Evolutionary conservation across 2,329 filamentous ascomycete genomes (phyloP), one percentile per base, ranked within the genome.

Genomic region (Coniochaeta prunicola): DNA sequence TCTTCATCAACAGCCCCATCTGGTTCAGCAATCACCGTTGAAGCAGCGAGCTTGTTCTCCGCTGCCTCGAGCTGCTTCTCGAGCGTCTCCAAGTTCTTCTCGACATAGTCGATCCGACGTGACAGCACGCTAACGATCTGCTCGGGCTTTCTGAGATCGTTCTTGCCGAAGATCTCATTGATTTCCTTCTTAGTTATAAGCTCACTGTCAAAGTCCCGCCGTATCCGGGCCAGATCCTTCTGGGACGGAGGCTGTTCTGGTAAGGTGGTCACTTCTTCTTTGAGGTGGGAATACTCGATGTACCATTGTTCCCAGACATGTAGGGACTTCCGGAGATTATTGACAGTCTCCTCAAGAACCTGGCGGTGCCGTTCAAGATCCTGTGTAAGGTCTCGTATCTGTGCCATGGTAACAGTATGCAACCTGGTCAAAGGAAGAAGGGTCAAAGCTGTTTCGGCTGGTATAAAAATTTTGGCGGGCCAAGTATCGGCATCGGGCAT

Each of bases 231-330:
- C 30, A 92, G 80, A 30, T 85, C 80, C 19, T 82, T 73, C 6
- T 76, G 74, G 73, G 58, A 81, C 72, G 56, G 77, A 12, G 63
- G 57, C 21, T 65, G 74, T 45, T 77, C 70, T 36, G 79, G 71
- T 28, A 87, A 70, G 4, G 76, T 77, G 57, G 84, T 74, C 31
- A 97, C 82, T 67, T 96, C 91, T 70, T 96, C 91, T 70, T 90
- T 92, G 62, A 97, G 80, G 26, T 87, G 85, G 69, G 96, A 91
- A 72, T 97, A 97, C 71, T 97, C 93, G 54, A 89, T 85, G 70
- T 96, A 92, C 84, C 90, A 96, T 58, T 87, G 87, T 63, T 90
- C 89, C 93, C 93, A 99, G 75, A 96, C 88, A 62, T 86, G 85
- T 57, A 97, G 80, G 7, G 89, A 87, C 67, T 88, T 85, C 58